These are phyloP conservation scores for Sugiyamaella americana DNA, from an alignment of 805 yeast species.

Conservation along the genomic window DNA sequence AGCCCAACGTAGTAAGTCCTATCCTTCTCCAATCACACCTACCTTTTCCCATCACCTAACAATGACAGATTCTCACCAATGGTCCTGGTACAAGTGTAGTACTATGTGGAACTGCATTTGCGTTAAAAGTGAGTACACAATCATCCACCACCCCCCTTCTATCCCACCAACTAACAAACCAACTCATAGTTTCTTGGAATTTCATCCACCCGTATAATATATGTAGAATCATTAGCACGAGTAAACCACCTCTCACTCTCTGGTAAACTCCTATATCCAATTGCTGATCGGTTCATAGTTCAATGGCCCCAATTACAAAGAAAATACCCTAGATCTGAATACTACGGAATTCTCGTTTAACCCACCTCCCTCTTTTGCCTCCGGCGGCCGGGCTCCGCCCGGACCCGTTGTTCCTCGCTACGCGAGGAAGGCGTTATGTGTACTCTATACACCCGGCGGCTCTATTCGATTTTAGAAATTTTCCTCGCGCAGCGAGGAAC, in stretches of 20 bases:
- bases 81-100: conserved; percentile 86
- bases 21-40: conserved; percentile 6
- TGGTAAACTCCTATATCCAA: conserved; percentile 63
- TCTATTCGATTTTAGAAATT: not conserved
- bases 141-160: not conserved
- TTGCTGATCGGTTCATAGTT: conserved; percentile 73
- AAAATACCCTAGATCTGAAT: conserved; percentile 57
- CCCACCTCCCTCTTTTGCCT: not conserved
- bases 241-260: conserved; percentile 69
- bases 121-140: conserved; percentile 38
- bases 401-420: not conserved
- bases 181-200: conserved; percentile 18
- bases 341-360: conserved; percentile 69
- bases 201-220: conserved; percentile 52
- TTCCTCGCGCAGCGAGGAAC: too few relatives aligned
- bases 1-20: conserved; percentile 30
- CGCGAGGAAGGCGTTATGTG: not conserved
- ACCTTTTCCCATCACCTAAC: not conserved
- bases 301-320: conserved; percentile 72
- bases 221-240: conserved; percentile 83
- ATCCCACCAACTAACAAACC: not conserved
- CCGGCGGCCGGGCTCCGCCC: conserved; percentile 1
- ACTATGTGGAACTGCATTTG: conserved; percentile 51
- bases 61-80: conserved; percentile 42
- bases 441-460: not conserved